Percentiles rank a stretch among this genome's conserved stretches.
Evolutionary conservation across 257 asterid species (phyloP).

Genomic region (Fraxinus quadrangulata): DNA sequence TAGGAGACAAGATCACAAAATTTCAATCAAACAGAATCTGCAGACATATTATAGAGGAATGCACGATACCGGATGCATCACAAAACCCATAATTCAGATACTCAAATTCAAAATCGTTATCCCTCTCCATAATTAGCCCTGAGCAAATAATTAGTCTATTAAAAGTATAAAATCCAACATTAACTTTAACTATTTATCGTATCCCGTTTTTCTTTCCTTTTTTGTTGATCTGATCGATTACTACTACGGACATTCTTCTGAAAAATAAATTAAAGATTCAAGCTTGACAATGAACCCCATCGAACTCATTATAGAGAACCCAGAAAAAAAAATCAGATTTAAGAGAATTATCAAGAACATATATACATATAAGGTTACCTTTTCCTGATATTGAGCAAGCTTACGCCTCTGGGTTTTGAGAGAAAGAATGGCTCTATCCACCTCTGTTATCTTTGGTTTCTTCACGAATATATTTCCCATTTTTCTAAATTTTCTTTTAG

Average conservation of each 20-base stretch:
- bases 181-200: not conserved
- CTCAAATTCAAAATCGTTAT: not conserved
- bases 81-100: no score
- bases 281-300: constrained; percentile 4
- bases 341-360: not conserved
- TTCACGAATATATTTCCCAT: constrained; percentile 95
- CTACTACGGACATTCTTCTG: not conserved
- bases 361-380: constrained; percentile 41
- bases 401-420: constrained; percentile 97
- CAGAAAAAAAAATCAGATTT: not conserved
- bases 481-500: not conserved
- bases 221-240: not conserved
- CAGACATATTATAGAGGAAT: no score
- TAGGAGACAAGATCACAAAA: no score
- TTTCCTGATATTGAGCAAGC: constrained; percentile 90
- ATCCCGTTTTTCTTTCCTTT: not conserved
- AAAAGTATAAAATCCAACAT: not conserved
- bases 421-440: constrained; percentile 88
- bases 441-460: constrained; percentile 92
- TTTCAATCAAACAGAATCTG: no score
- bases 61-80: no score
- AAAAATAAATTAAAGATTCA: constrained; percentile 11
- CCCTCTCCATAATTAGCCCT: not conserved
- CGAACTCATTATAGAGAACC: not conserved
- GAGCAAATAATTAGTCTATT: not conserved